Evolutionary conservation across 345 rosid species (phyloP).

Genomic region (Arabidopsis arenosa): DNA sequence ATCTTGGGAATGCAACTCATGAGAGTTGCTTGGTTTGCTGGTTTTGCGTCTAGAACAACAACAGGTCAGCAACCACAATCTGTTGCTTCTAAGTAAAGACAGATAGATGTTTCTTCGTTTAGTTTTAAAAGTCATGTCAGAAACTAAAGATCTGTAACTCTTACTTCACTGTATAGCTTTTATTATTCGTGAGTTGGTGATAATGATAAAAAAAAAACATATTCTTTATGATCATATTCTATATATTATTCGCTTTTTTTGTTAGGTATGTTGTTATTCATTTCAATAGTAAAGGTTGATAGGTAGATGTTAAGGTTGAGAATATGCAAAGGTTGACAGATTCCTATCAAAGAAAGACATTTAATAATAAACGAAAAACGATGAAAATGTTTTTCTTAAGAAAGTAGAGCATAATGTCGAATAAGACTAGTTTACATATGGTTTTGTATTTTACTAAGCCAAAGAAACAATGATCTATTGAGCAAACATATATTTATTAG

Average conservation of each 20-base stretch:
- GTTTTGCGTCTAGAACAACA: slow-evolving; percentile 57
- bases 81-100: slow-evolving; percentile 48
- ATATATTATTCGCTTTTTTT: too few relatives aligned
- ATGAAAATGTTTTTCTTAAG: too few relatives aligned
- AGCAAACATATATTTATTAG: too few relatives aligned
- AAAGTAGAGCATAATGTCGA: too few relatives aligned
- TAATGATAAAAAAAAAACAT: slow-evolving; percentile 4
- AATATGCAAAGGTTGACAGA: too few relatives aligned
- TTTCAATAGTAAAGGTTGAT: neutral
- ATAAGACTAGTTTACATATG: too few relatives aligned
- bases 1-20: slow-evolving; percentile 89
- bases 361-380: too few relatives aligned
- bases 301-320: too few relatives aligned
- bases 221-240: neutral
- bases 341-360: too few relatives aligned
- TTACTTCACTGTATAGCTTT: slow-evolving; percentile 34
- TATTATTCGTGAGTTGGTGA: slow-evolving; percentile 20
- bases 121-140: slow-evolving; percentile 29
- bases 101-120: slow-evolving; percentile 11
- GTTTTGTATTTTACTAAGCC: too few relatives aligned
- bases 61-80: slow-evolving; percentile 29
- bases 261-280: neutral
- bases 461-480: too few relatives aligned
- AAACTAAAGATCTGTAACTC: slow-evolving; percentile 7
- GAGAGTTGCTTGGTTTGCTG: slow-evolving; percentile 99